Base-by-base conservation (phyloP, 1,284 basidiomycete species). In the Leucoagaricus sp. region DNA sequence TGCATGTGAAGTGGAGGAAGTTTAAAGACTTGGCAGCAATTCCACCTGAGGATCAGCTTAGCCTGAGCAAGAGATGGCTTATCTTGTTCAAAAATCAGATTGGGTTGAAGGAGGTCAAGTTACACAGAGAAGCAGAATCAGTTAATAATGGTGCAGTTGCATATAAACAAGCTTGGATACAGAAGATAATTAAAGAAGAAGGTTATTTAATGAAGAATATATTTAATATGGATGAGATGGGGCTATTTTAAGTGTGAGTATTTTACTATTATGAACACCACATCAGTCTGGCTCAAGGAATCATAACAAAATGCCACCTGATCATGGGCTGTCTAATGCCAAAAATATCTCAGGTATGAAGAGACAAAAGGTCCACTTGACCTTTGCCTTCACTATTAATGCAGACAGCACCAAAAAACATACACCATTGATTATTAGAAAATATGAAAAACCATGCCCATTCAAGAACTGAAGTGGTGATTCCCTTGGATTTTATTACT, bases 171-270 rank as follows among this genome's bases (percentile, higher is more conserved):
- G 46, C 60, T 49, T 46, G 59, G 5, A 50, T 72, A 0, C 50
- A 60, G 26, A 57, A 65, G 13, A 46, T 68, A 1, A 63, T 72
- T 42, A 13, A 41, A n/a, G 51, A 61, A 42, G 29, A 57, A 58
- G 60, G 60, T 5, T 69, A 70, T 53, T 21, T 53, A 8, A 55
- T 61, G 25, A 42, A 60, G 23, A 67, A 74, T 44, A 70, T 71
- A 28, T 72, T 69, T 46, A 74, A 74, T 53, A 66, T 70, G 64
- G 71, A 75, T 63, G 68, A 75, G 53, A 72, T 69, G 3, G 69
- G 69, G 2, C 53, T 73, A 1, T 72, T 71, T 55, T 73, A 66
- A 61, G 67, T 47, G 64, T 72, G 60, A 40, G 64, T 46, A 45
- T 52, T 13, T 9, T 45, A 36, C 15, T 38, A 49, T 34, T 7